phyloP scores from a whole-genome alignment of 441 rosid genomes.

The Hura crepitans region DNA sequence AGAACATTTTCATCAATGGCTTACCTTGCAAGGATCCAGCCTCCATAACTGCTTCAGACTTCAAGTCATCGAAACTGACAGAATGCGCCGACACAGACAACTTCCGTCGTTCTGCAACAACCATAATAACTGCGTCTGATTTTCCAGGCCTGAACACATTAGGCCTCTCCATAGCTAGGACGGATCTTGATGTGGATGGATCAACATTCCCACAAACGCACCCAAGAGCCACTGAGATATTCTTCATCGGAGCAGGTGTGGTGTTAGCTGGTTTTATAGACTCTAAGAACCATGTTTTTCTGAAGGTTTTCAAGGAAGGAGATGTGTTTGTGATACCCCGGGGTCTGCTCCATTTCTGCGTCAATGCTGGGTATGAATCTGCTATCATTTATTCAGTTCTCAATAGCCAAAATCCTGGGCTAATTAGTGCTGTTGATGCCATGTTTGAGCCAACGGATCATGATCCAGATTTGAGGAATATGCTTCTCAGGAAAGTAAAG shows the following conservation, averaged over 20 bases:
- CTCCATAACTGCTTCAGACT: slow-evolving; percentile 50
- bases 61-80: slow-evolving; percentile 51
- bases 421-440: slow-evolving; percentile 38
- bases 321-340: slow-evolving; percentile 68
- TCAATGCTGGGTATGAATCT: slow-evolving; percentile 51
- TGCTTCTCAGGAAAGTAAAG: slow-evolving; percentile 30
- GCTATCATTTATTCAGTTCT: slow-evolving; percentile 54
- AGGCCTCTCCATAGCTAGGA: slow-evolving; percentile 65
- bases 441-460: slow-evolving; percentile 32
- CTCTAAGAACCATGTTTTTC: slow-evolving; percentile 47
- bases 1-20: slow-evolving; percentile 65
- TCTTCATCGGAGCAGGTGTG: slow-evolving; percentile 51
- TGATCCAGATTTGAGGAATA: slow-evolving; percentile 24
- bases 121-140: slow-evolving; percentile 51
- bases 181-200: slow-evolving; percentile 59
- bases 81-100: slow-evolving; percentile 57
- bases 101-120: slow-evolving; percentile 40
- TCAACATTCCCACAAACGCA: slow-evolving; percentile 57
- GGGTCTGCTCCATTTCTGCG: slow-evolving; percentile 60
- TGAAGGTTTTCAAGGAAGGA: slow-evolving; percentile 41
- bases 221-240: slow-evolving; percentile 71
- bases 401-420: slow-evolving; percentile 83
- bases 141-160: slow-evolving; percentile 83
- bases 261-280: slow-evolving; percentile 68
- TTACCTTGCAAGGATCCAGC: slow-evolving; percentile 68